Evolutionary conservation across 768 basidiomycete genomes (phyloP).

Genomic region (Kwoniella sp.): DNA sequence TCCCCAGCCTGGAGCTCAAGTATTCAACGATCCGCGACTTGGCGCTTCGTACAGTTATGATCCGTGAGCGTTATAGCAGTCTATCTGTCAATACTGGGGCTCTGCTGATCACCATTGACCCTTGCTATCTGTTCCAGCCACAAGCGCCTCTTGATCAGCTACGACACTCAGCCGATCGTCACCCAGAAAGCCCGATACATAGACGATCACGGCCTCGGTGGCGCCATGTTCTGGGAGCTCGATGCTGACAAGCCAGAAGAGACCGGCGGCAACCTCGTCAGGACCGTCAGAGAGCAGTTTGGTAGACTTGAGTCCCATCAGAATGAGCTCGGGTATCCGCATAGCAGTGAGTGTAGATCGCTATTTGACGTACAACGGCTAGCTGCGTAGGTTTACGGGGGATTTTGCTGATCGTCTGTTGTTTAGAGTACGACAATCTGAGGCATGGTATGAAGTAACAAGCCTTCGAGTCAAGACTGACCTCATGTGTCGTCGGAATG

Average conservation of each 20-base stretch:
- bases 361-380: constrained; percentile 71
- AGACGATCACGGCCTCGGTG: constrained; percentile 71
- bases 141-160: constrained; percentile 67
- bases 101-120: neutral
- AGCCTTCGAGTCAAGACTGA: neutral
- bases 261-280: constrained; percentile 69
- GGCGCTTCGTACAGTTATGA: constrained; percentile 86
- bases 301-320: constrained; percentile 67
- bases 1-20: constrained; percentile 71
- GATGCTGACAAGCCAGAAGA: constrained; percentile 76
- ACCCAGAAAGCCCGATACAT: constrained; percentile 73
- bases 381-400: no score
- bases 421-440: constrained; percentile 50
- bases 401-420: constrained; percentile 61
- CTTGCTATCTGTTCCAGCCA: constrained; percentile 58
- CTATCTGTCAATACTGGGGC: neutral
- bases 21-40: constrained; percentile 67
- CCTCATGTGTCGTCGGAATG: no score
- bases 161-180: constrained; percentile 72
- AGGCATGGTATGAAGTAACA: constrained; percentile 34
- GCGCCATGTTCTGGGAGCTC: constrained; percentile 79
- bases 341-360: constrained; percentile 56
- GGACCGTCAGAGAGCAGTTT: constrained; percentile 76
- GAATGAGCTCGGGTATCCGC: constrained; percentile 78
- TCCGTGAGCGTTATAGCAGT: constrained; percentile 59